phyloP scores from a whole-genome alignment of 2,329 filamentous ascomycete genomes.

The Clarireedia homoeocarpa region DNA sequence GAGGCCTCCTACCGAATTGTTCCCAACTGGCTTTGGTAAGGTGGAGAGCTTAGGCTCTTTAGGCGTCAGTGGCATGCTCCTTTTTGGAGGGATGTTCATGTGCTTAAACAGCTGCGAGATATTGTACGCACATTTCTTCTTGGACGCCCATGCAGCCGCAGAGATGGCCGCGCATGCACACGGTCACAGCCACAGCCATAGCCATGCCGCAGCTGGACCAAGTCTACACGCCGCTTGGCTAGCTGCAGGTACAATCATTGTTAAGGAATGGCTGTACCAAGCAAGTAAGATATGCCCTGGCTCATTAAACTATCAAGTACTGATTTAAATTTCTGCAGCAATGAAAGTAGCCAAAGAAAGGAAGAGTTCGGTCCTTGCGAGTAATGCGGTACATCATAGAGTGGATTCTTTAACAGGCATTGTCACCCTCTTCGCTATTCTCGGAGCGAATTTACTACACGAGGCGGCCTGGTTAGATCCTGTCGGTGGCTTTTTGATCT shows the following conservation, averaged over 20 bases:
- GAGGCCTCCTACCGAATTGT: conserved; percentile 72
- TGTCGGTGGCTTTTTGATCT: conserved; percentile 86
- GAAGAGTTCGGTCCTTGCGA: conserved; percentile 91
- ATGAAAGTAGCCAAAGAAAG: conserved; percentile 94
- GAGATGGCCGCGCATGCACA: conserved; percentile 49
- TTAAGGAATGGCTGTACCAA: conserved; percentile 97
- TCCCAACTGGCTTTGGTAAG: conserved; percentile 91
- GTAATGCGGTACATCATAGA: conserved; percentile 93
- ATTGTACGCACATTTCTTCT: conserved; percentile 65
- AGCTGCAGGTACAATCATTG: conserved; percentile 76
- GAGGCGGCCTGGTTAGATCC: conserved; percentile 91
- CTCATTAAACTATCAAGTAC: not conserved
- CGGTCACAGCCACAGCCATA: conserved; percentile 57
- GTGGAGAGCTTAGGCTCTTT: conserved; percentile 93
- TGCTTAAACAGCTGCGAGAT: conserved; percentile 67
- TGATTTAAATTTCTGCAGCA: conserved; percentile 42
- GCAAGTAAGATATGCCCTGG: conserved; percentile 59
- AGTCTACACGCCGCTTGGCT: conserved; percentile 95
- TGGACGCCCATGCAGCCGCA: conserved; percentile 50
- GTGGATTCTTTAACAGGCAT: conserved; percentile 93
- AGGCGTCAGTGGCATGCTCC: conserved; percentile 84
- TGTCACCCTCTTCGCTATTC: conserved; percentile 82
- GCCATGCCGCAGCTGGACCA: conserved; percentile 57
- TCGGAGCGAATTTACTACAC: conserved; percentile 77
- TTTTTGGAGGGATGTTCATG: conserved; percentile 88